A percentile compares a stretch with the other conserved stretches of the same genome.
Evolutionary conservation across 129 eudicot genomes (phyloP).

Genomic region (Arctium minus): DNA sequence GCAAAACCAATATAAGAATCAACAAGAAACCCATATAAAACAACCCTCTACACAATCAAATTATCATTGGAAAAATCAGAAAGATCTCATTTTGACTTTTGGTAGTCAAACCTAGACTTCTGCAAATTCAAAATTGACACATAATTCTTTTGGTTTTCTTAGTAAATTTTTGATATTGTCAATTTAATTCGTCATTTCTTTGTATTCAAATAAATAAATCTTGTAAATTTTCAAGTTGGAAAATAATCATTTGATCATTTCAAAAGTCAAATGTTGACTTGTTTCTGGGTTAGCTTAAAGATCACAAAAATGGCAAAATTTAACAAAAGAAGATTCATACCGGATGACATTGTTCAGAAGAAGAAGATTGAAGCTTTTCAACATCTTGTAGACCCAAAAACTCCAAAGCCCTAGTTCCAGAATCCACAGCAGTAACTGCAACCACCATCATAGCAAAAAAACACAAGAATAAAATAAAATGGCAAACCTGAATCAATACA

Average conservation of each 20-base stretch:
- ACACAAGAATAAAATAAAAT: not conserved
- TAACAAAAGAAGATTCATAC: constrained; percentile 23
- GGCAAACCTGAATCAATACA: not conserved
- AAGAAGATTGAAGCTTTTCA: constrained; percentile 30
- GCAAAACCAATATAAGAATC: not conserved
- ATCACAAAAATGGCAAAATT: not conserved
- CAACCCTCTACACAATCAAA: not conserved
- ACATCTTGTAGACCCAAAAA: constrained; percentile 60
- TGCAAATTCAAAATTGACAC: not conserved
- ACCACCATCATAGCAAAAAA: not conserved
- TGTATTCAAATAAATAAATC: not conserved
- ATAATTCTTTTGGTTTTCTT: not conserved
- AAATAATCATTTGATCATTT: not conserved
- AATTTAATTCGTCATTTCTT: not conserved
- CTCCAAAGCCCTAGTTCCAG: constrained; percentile 68
- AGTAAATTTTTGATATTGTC: not conserved
- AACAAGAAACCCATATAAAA: not conserved
- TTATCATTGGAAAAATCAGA: not conserved
- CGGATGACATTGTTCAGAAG: constrained; percentile 30
- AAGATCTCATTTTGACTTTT: constrained; percentile 17
- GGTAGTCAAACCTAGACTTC: not conserved
- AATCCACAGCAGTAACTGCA: constrained; percentile 80
- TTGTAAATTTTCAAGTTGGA: not conserved
- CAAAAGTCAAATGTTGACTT: constrained; percentile 8
- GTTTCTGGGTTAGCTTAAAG: not conserved